A percentile compares a stretch with the other conserved stretches of the same genome.
Evolutionary conservation across 805 yeast genomes (phyloP).

Genomic region (Candida lessepsii): DNA sequence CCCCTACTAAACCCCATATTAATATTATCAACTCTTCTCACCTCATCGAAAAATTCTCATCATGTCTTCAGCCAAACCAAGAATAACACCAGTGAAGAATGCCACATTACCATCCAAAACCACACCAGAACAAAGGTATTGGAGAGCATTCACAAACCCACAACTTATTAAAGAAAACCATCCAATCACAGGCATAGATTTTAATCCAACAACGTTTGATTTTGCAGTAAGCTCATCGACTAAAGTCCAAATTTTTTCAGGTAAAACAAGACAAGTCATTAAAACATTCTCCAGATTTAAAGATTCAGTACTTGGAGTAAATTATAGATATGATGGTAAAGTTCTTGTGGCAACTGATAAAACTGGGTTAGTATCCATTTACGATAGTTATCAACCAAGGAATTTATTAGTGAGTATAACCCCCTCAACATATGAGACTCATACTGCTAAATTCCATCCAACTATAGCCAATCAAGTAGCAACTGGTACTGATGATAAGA

Average conservation of each 20-base stretch:
- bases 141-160: constrained; percentile 84
- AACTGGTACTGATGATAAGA: constrained; percentile 89
- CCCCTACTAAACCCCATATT: no score
- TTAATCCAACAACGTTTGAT: constrained; percentile 82
- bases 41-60: constrained; percentile 12
- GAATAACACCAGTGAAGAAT: constrained; percentile 62
- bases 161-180: constrained; percentile 91
- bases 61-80: constrained; percentile 75
- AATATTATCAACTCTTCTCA: no score
- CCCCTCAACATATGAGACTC: constrained; percentile 87
- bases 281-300: constrained; percentile 86
- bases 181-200: constrained; percentile 82
- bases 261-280: constrained; percentile 89
- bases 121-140: constrained; percentile 90
- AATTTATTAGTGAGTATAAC: constrained; percentile 74
- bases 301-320: constrained; percentile 90
- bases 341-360: constrained; percentile 94
- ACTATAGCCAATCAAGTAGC: constrained; percentile 67
- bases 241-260: constrained; percentile 85
- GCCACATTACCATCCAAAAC: constrained; percentile 81
- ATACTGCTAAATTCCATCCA: constrained; percentile 90
- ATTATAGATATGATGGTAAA: constrained; percentile 88
- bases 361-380: constrained; percentile 86
- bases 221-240: constrained; percentile 92
- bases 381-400: constrained; percentile 79